These are phyloP conservation scores for Hapsidospora chrysogenum DNA, from an alignment of 495 filamentous ascomycete species.

Conservation along the genomic window DNA sequence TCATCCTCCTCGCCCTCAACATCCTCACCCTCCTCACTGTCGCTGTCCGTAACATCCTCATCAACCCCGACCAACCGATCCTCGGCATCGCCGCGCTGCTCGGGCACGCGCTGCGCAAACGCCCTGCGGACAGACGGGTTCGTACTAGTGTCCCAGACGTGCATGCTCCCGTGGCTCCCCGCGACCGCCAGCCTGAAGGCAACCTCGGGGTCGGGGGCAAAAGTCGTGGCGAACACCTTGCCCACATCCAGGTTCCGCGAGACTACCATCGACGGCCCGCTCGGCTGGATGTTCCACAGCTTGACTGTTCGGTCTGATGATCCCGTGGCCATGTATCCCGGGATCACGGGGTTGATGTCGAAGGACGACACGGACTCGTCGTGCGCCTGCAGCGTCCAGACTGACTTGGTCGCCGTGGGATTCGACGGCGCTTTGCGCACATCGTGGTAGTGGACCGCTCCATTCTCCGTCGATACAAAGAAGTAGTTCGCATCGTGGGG, in stretches of 20 bases:
- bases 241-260: constrained; percentile 83
- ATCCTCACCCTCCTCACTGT: constrained; percentile 38
- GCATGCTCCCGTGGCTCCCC: constrained; percentile 84
- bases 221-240: constrained; percentile 80
- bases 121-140: constrained; percentile 76
- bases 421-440: constrained; percentile 48
- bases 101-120: constrained; percentile 57
- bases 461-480: constrained; percentile 85
- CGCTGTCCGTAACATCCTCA: constrained; percentile 39
- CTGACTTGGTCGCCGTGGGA: constrained; percentile 58
- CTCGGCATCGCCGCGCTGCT: constrained; percentile 37
- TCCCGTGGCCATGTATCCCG: constrained; percentile 82
- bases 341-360: constrained; percentile 75
- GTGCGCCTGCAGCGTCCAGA: constrained; percentile 92
- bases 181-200: constrained; percentile 84
- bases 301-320: constrained; percentile 90
- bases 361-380: constrained; percentile 90
- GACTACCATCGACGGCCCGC: constrained; percentile 73
- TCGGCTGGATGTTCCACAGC: constrained; percentile 80
- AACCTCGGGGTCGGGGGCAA: constrained; percentile 78
- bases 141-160: constrained; percentile 94
- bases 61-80: constrained; percentile 63
- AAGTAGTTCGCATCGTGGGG: constrained; percentile 84
- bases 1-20: constrained; percentile 49
- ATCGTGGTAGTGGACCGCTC: constrained; percentile 79